Base-by-base conservation (phyloP, 208 protist genomes). In the Trypanosoma scelopori region DNA sequence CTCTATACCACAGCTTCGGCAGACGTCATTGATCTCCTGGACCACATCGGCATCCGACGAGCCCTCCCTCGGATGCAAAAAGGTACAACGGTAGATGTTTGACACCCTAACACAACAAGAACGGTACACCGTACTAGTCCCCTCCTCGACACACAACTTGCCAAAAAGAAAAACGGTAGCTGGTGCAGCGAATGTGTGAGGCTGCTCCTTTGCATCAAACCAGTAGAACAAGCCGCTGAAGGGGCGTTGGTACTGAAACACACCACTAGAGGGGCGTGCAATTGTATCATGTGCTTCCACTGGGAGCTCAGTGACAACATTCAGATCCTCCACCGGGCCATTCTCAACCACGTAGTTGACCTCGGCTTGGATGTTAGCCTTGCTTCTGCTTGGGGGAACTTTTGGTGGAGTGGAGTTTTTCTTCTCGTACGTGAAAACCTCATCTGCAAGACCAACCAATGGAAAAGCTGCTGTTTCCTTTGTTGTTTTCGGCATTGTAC, bases 151-250 rank as follows among this genome's bases (percentile, higher is more conserved):
- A 27, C 39, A 60, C 23, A 94, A 53, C 53, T 92, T 94, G 3
- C 94, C 94, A 79, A 97, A 97, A 12, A 98, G 78, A 73, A 94
- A 91, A 37, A 98, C 65, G 1, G 90, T 89, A n/a, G 87, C 91
- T 16, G 92, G 78, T 49, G 84, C 82, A 12, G 82, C 79, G 6
- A 84, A 60, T 2, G 73, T 80, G 57, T 92, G 69, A 15, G 76
- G 76, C 59, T 95, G 83, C 68, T 97, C 91, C 27, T 87, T 85
- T 7, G 89, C 91, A 60, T 97, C 93, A 28, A 97, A 79, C 91
- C 93, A 97, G 65, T 74, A 74, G 64, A 74, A 74, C 22, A 74
- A 23, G 15, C 43, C 61, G 27, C 25, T 68, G 9, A 20, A 43
- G 23, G 30, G 43, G 22, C 37, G 32, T 11, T 9, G 42, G n/a